These are phyloP conservation scores for Lanmaoa pseudosensibilis DNA, from an alignment of 768 basidiomycete species.

Conservation along the genomic window DNA sequence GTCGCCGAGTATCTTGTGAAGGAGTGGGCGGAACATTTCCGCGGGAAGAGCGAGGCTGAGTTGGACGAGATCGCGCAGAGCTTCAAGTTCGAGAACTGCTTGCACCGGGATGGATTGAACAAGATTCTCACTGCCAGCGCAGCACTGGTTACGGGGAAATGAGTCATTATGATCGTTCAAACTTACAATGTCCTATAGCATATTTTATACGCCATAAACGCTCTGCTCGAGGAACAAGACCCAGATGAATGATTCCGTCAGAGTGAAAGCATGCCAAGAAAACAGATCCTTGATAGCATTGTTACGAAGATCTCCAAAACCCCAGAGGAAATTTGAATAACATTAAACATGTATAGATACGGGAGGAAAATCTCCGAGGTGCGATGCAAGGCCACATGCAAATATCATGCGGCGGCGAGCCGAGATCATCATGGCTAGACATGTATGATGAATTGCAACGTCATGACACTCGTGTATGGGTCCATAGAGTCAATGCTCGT, in stretches of 20 bases:
- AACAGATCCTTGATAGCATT: not conserved
- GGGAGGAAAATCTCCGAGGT: not conserved
- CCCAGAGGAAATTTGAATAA: not conserved
- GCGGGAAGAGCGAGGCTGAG: slow-evolving; percentile 56
- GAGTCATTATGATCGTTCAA: not conserved
- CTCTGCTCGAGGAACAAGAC: not conserved
- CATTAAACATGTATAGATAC: not conserved
- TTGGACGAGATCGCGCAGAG: slow-evolving; percentile 74
- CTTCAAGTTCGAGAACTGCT: slow-evolving; percentile 70
- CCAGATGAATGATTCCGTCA: no score
- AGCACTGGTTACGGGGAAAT: slow-evolving; percentile 6
- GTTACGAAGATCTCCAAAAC: no score
- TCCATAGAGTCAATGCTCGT: slow-evolving; percentile 22
- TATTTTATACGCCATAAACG: not conserved
- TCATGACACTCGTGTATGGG: not conserved
- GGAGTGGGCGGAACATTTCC: slow-evolving; percentile 74
- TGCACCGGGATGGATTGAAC: slow-evolving; percentile 67
- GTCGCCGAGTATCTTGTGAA: slow-evolving; percentile 68
- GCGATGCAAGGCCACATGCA: not conserved
- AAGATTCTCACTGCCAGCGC: slow-evolving; percentile 48
- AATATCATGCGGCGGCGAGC: not conserved
- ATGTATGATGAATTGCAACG: not conserved
- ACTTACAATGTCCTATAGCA: not conserved
- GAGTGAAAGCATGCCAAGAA: not conserved
- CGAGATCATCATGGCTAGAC: not conserved